These are phyloP conservation scores for Aspergillus eucalypticola DNA, from an alignment of 2,329 filamentous ascomycete species.

Conservation along the genomic window DNA sequence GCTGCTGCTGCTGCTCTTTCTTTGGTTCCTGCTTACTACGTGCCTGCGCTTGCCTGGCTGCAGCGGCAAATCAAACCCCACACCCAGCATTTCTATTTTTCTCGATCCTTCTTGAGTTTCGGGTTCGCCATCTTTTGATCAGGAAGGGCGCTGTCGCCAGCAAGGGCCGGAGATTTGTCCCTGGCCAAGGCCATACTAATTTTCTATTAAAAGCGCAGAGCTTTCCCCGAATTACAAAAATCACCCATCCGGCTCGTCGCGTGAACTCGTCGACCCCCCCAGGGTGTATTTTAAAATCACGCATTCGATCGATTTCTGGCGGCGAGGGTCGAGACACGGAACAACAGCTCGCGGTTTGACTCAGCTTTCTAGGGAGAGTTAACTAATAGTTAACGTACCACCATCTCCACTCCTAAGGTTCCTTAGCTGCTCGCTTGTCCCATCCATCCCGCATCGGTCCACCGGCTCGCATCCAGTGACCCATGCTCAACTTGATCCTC, in stretches of 20 bases:
- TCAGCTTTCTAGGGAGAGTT: slow-evolving; percentile 20
- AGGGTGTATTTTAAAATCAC: slow-evolving; percentile 1
- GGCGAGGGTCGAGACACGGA: slow-evolving; percentile 15
- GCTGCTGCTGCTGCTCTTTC: background rate
- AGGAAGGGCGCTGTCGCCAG: slow-evolving; percentile 19
- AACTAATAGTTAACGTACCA: slow-evolving; percentile 14
- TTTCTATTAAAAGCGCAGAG: slow-evolving; percentile 5
- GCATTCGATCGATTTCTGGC: background rate
- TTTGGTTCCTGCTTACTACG: background rate
- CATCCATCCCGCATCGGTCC: slow-evolving; percentile 30
- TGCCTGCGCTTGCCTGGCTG: slow-evolving; percentile 32
- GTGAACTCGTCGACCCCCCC: background rate
- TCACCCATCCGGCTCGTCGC: background rate
- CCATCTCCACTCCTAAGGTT: slow-evolving; percentile 9
- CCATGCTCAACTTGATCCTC: slow-evolving; percentile 32
- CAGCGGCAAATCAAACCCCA: slow-evolving; percentile 30
- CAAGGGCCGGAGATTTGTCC: slow-evolving; percentile 20
- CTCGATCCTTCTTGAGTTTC: slow-evolving; percentile 4
- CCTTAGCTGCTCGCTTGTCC: slow-evolving; percentile 29
- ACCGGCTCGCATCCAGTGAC: slow-evolving; percentile 30
- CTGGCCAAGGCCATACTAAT: slow-evolving; percentile 1
- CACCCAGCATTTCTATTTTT: slow-evolving; percentile 20
- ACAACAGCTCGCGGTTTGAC: slow-evolving; percentile 15
- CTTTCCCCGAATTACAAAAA: background rate
- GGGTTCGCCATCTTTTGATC: slow-evolving; percentile 1